These are phyloP conservation scores for Gremmenia infestans DNA, from an alignment of 2,329 filamentous ascomycete genomes.

Conservation along the genomic window DNA sequence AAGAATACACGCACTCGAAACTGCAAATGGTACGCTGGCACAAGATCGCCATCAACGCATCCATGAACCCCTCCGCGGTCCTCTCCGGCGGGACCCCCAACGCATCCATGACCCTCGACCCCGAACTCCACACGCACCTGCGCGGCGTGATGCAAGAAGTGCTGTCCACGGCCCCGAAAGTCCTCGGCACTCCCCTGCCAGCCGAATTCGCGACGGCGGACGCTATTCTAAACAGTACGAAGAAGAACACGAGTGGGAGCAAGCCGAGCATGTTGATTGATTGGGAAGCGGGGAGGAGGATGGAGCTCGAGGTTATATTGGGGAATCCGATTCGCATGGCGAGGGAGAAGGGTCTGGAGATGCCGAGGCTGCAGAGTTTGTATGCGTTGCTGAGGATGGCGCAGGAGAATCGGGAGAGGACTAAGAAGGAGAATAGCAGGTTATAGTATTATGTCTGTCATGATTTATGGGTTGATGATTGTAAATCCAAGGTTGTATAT, in stretches of 20 bases:
- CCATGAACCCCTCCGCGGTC: constrained; percentile 69
- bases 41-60: constrained; percentile 71
- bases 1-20: constrained; percentile 58
- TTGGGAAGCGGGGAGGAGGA: constrained; percentile 46
- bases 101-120: constrained; percentile 58
- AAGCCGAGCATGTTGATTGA: constrained; percentile 49
- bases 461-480: no score
- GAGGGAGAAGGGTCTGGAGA: constrained; percentile 44
- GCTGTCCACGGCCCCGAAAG: constrained; percentile 55
- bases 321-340: constrained; percentile 51
- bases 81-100: constrained; percentile 61
- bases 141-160: constrained; percentile 67
- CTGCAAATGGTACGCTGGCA: constrained; percentile 70
- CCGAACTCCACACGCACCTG: constrained; percentile 57
- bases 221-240: constrained; percentile 56
- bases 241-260: constrained; percentile 56
- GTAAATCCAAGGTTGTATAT: no score
- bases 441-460: constrained; percentile 5
- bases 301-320: constrained; percentile 54
- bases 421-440: constrained; percentile 12
- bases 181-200: constrained; percentile 58
- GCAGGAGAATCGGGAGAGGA: constrained; percentile 36
- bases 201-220: constrained; percentile 57
- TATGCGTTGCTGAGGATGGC: constrained; percentile 51
- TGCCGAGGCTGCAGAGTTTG: constrained; percentile 49